Evolutionary conservation across 1,139 yeast species (phyloP), one percentile per base, ranked within the genome.

Genomic region (Candida sp.): DNA sequence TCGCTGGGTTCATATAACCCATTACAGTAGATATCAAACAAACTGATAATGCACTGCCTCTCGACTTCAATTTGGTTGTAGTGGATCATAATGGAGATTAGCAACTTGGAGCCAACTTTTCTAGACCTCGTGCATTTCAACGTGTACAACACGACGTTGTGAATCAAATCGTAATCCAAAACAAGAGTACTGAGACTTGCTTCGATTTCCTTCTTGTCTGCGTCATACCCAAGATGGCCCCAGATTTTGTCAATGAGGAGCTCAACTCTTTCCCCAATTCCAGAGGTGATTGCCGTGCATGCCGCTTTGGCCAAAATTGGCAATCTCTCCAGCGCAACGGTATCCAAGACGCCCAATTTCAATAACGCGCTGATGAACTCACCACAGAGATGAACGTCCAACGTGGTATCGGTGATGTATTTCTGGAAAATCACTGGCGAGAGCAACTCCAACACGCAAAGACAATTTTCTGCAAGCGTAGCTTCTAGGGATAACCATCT

Each of bases 251-350:
- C 76, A 17, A 90, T 61, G 48, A 89, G 69, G n/a, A 58, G 61
- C 0, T 92, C 85, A 42, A 87, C 78, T 55, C 88, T 73, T 31
- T 79, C 79, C 57, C 96, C 78, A 57, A 90, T 72, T 58, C 83
- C 85, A 11, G 85, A 85, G 1, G 92, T 80, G 45, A 90, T 82
- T 50, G 77, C 77, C 68, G 72, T 74, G 58, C 92, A 84, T 0
- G 93, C 93, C 59, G 84, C 85, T 63, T 87, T 79, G 45, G 96
- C 92, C 48, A 89, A 84, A 46, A 83, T 86, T 2, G 91, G 81
- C 51, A 88, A 72, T 59, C 85, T 88, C 59, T 85, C 88, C 52
- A 81, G 70, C 0, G 89, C 73, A 11, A 84, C 84, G 0, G 89
- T 87, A 55, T 81, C 79, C 27, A 83, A 70, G 2, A 83, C 76